Evolutionary conservation across 768 basidiomycete genomes (phyloP), one percentile per base, ranked within the genome.

Genomic region (Nevesoporus exiguus): DNA sequence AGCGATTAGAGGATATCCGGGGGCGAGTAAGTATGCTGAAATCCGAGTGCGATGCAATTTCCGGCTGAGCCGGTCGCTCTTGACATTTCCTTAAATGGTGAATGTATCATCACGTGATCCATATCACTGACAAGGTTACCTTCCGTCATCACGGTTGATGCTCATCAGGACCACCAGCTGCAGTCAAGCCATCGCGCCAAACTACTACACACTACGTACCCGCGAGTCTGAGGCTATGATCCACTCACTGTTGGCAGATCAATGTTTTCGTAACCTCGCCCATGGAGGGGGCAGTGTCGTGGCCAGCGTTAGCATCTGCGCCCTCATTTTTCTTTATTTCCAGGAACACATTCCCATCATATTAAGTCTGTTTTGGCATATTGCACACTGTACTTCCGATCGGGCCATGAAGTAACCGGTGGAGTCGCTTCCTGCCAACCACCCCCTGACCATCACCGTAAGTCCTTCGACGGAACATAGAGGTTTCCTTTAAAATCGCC

Each of bases 371-470:
- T 10, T 33, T 41, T 7, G 10, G n/a, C 24, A 15, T 43, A 17
- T 7, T 17, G 27, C 51, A 22, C 47, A 49, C 31, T 30, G 27
- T 44, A 0, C 25, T 31, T 37, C 33, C 10, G 25, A 22, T 40
- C 41, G 5, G 25, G 31, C 15, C 39, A 37, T n/a, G 17, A 46
- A 25, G 22, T 43, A 7, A 7, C 61, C 65, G 51, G 58, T 41
- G 54, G 49, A 37, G 29, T 31, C 24, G 17, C 10, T 1, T 5
- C 34, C 8, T 53, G 36, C 48, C 64, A 60, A 53, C 37, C 53
- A 29, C 24, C 25, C 36, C 1, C 24, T n/a, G 34, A 15, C 37
- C 5, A 19, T 7, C n/a, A 19, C 21, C 17, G 34, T 36, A 21
- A 27, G 27, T 47, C 9, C n/a, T 37, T 43, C 7, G 36, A 56